Conservation (phyloP, 768 basidiomycete genomes). For the Phanerochaete sordida region DNA sequence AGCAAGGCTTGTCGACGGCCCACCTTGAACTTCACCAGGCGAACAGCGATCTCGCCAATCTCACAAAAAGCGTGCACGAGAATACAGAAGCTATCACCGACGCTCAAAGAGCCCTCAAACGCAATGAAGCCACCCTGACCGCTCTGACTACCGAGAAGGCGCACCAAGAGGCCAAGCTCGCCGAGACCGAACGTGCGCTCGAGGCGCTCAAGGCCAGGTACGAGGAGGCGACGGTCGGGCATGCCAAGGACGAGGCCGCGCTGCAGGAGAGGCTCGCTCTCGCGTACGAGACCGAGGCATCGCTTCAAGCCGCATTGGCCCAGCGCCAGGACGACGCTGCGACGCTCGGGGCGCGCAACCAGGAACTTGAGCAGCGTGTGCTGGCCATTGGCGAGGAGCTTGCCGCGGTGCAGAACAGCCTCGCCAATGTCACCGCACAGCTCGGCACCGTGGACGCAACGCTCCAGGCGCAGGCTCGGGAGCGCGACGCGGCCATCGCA, state of each 20-base stretch:
- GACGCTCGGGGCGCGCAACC: not conserved
- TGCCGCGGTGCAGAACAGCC: not conserved
- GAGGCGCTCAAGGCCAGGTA: not conserved
- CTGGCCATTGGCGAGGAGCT: not conserved
- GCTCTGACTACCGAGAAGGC: not conserved
- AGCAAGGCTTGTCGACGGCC: not conserved
- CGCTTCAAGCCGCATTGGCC: not conserved
- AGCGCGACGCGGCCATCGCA: not conserved
- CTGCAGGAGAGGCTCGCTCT: not conserved
- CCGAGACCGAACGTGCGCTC: not conserved
- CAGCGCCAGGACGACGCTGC: not conserved
- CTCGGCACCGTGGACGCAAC: not conserved
- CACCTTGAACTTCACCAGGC: not conserved
- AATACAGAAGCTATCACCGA: not conserved
- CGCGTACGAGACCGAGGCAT: not conserved
- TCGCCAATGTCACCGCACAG: not conserved
- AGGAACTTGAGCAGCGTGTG: not conserved
- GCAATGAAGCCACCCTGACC: not conserved
- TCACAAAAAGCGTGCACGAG: not conserved
- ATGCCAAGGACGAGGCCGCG: not conserved
- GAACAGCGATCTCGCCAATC: not conserved
- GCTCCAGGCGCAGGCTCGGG: not conserved
- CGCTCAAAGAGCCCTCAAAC: not conserved
- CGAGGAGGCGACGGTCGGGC: not conserved
- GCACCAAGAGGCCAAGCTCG: not conserved